A percentile compares a stretch with the other conserved stretches of the same genome.
phyloP scores from a whole-genome alignment of 345 rosid genomes.

The Trapa incisa region DNA sequence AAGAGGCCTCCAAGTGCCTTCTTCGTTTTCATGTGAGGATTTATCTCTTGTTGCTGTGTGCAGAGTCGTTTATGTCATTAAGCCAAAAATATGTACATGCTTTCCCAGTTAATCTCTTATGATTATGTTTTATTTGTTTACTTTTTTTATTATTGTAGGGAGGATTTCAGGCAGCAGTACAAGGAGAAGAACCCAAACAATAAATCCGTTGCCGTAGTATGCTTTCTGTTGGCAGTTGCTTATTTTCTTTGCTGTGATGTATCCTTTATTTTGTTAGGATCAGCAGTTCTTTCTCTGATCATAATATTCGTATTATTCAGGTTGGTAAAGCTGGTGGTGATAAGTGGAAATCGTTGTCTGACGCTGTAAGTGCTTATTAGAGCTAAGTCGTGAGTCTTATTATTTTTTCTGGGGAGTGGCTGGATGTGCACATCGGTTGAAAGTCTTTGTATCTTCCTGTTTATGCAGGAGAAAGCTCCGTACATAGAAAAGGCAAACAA shows the following conservation, averaged over 20 bases:
- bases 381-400: no score
- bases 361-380: conserved; percentile 26
- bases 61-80: no score
- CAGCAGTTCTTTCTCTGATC: no score
- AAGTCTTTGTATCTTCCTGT: no score
- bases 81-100: no score
- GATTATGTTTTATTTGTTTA: not conserved
- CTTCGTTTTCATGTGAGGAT: conserved; percentile 67
- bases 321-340: conserved; percentile 97
- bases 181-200: conserved; percentile 88
- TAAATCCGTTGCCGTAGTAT: conserved; percentile 88
- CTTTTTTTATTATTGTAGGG: conserved; percentile 29
- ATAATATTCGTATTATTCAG: conserved; percentile 13
- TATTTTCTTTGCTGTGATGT: no score
- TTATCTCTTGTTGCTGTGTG: no score
- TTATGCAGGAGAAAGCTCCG: conserved; percentile 70
- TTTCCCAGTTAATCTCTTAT: not conserved
- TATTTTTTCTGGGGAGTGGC: no score
- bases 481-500: conserved; percentile 63
- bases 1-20: conserved; percentile 43
- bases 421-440: no score
- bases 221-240: conserved; percentile 7
- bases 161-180: conserved; percentile 74
- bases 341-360: conserved; percentile 85
- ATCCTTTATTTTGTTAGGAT: no score